Percentiles rank a stretch among this genome's conserved stretches.
Conservation (phyloP, 176 grass and related monocot species). For the Eragrostis nindensis region DNA sequence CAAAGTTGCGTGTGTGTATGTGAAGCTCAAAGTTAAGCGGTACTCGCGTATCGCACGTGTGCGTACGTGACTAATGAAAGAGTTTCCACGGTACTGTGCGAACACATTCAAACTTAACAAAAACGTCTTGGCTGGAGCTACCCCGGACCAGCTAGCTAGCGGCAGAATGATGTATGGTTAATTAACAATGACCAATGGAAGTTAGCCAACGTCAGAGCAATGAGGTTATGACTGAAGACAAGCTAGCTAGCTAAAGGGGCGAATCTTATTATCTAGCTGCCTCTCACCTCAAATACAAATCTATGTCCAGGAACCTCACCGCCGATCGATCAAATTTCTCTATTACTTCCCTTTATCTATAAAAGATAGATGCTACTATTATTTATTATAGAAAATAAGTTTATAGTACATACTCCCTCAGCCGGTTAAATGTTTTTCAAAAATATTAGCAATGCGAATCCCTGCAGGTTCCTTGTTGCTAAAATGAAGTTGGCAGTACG, state of each 20-base stretch:
- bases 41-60: conserved; percentile 37
- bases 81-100: background rate
- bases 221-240: background rate
- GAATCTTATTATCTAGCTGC: background rate
- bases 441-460: background rate
- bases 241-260: background rate
- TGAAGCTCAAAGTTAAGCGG: background rate
- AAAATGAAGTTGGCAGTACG: background rate
- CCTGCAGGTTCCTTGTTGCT: background rate
- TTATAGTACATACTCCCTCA: background rate
- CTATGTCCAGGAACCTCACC: background rate
- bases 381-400: background rate
- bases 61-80: conserved; percentile 12
- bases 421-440: background rate
- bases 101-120: conserved; percentile 4
- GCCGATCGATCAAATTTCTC: no score
- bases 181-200: background rate
- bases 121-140: conserved; percentile 10
- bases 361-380: no score
- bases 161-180: background rate
- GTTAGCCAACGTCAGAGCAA: background rate
- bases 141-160: background rate
- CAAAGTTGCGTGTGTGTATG: conserved; percentile 13
- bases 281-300: background rate
- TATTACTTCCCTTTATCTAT: no score